Evolutionary conservation across 352 stramenopile genomes (phyloP).

Genomic region (Globisporangium nunn): DNA sequence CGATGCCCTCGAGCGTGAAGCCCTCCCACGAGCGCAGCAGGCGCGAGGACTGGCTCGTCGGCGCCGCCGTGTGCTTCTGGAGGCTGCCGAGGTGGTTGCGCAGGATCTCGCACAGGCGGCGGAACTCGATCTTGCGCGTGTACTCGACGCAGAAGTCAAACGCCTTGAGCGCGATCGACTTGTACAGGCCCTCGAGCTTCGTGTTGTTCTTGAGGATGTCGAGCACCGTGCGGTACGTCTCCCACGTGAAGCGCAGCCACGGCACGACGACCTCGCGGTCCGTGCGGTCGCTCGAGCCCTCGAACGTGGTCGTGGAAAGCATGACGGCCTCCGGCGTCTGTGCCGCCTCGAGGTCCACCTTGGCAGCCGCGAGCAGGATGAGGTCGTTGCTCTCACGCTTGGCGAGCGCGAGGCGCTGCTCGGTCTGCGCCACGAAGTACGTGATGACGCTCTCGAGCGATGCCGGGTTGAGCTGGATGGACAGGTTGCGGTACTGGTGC

Average conservation of each 20-base stretch:
- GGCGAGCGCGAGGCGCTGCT: slow-evolving; percentile 82
- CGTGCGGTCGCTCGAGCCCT: slow-evolving; percentile 92
- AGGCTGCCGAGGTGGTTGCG: slow-evolving; percentile 94
- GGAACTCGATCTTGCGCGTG: slow-evolving; percentile 93
- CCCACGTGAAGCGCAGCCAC: slow-evolving; percentile 95
- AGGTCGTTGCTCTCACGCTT: slow-evolving; percentile 84
- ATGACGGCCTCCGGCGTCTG: slow-evolving; percentile 93
- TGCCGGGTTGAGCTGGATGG: slow-evolving; percentile 91
- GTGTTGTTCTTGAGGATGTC: slow-evolving; percentile 97
- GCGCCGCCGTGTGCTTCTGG: slow-evolving; percentile 85
- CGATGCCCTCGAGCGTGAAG: slow-evolving; percentile 93
- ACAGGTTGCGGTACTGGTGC: slow-evolving; percentile 97
- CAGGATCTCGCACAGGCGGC: slow-evolving; percentile 96
- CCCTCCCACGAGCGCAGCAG: slow-evolving; percentile 95
- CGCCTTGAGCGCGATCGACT: slow-evolving; percentile 66
- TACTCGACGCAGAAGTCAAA: slow-evolving; percentile 87
- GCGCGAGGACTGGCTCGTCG: slow-evolving; percentile 66
- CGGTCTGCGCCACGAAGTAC: slow-evolving; percentile 88
- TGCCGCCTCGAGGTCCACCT: slow-evolving; percentile 89
- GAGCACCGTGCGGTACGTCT: slow-evolving; percentile 96
- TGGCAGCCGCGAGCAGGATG: slow-evolving; percentile 73
- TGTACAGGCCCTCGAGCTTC: slow-evolving; percentile 86
- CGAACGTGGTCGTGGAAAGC: slow-evolving; percentile 95
- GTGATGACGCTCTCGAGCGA: slow-evolving; percentile 94
- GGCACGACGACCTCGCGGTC: slow-evolving; percentile 93